Base-by-base conservation (phyloP, 352 stramenopile genomes). In the Pythium sp. region DNA sequence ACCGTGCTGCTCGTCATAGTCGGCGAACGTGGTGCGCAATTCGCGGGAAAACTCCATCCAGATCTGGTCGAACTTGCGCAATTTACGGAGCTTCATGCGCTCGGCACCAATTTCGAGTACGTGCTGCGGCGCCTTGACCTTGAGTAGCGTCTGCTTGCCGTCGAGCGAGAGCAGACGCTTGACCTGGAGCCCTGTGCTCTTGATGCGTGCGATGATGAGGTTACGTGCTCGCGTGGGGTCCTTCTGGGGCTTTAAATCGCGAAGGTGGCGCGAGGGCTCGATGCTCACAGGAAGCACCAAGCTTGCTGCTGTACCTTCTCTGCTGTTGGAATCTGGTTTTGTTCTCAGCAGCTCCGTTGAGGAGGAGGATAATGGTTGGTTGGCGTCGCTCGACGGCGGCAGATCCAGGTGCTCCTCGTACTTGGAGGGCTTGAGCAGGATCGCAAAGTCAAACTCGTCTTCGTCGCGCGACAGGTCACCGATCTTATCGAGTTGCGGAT, bases 391-490 rank as follows among this genome's bases (percentile, higher is more conserved):
- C 26, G 56, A 18, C 47, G 3, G 47, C 5, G 28, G 56, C 56
- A 86, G 43, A 32, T 89, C 80, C 11, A 86, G n/a, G 34, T 77
- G 69, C 66, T 92, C 81, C 58, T 93, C 81, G 64, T 77, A 73
- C 67, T 92, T 91, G 28, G 79, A 87, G 47, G 85, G 72, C 54
- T 91, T 93, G 51, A 95, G 69, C 56, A 95, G 22, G 69, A 95
- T 93, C n/a, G 86, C 86, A 75, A 95, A 92, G 60, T 95, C 86
- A 69, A 86, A 95, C 43, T 92, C 85, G 61, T 86, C 82, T 65
- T 93, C 84, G 34, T 90, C 80, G 36, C 81, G 72, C 0, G 84
- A 90, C 36, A 92, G 70, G 20, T 91, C 84, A 1, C 82, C 82
- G 32, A 90, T 79, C 32, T 90, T 81, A 11, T 68, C 36, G 1